Conservation (phyloP, 768 basidiomycete species). For the Daedaleopsis nitida region DNA sequence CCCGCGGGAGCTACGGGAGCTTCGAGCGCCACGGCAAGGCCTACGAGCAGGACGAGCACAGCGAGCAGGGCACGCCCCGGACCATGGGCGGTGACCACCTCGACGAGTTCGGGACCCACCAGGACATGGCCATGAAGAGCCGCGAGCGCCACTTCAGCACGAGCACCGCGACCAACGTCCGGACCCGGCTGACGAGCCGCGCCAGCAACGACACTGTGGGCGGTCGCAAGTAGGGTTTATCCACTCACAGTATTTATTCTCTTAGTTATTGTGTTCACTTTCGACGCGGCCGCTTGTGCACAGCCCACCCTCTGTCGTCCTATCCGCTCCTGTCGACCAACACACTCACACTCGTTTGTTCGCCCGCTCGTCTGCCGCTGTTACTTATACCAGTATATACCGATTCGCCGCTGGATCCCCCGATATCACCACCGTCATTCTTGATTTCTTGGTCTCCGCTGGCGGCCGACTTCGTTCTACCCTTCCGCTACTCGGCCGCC, state of each 20-base stretch:
- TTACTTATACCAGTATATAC: background rate
- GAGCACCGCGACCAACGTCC: conserved; percentile 49
- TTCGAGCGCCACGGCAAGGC: conserved; percentile 31
- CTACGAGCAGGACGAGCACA: conserved; percentile 12
- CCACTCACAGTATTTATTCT: conserved; percentile 21
- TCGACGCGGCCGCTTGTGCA: conserved; percentile 3
- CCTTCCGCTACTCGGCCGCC: background rate
- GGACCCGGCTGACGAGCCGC: conserved; percentile 28
- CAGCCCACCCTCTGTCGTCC: background rate
- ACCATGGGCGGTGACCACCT: conserved; percentile 26
- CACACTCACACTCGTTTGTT: background rate
- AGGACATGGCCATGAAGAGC: conserved; percentile 28
- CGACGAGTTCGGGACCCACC: conserved; percentile 31
- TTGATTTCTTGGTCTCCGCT: background rate
- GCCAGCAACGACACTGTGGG: conserved; percentile 44
- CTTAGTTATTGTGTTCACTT: conserved; percentile 22
- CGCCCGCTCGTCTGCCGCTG: conserved; percentile 2
- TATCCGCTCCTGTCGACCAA: background rate
- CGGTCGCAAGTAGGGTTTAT: conserved; percentile 8
- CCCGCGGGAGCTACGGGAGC: conserved; percentile 65
- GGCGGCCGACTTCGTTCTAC: conserved; percentile 16
- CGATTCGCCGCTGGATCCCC: background rate
- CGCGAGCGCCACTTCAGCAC: conserved; percentile 61
- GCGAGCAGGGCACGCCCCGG: conserved; percentile 29
- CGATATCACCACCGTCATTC: background rate